Evolutionary conservation across 1,284 basidiomycete species (phyloP).

Genomic region (Vanrija humicola): DNA sequence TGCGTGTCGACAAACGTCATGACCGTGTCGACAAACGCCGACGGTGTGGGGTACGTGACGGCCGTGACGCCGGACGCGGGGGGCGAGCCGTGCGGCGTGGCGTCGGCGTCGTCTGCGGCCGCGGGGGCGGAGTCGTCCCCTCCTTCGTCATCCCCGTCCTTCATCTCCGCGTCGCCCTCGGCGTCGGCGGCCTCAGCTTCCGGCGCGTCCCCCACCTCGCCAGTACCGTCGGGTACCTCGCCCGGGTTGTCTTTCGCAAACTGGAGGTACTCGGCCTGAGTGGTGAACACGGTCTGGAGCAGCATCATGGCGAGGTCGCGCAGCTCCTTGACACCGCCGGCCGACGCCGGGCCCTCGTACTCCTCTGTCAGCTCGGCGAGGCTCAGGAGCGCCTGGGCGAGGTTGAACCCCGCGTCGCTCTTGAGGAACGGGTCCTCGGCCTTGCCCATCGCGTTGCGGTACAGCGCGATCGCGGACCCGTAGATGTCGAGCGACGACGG

Average conservation of each 20-base stretch:
- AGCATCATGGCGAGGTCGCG: conserved; percentile 31
- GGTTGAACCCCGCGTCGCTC: conserved; percentile 46
- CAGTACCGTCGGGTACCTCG: no score
- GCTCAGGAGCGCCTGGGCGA: conserved; percentile 31
- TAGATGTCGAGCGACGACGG: conserved; percentile 24
- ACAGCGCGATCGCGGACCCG: conserved; percentile 31
- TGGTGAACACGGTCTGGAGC: conserved; percentile 33
- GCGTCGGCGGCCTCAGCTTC: conserved; percentile 13
- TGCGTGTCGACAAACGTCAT: conserved; percentile 34
- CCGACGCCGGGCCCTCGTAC: conserved; percentile 11
- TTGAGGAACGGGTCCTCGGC: conserved; percentile 30
- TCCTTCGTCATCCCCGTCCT: conserved; percentile 15
- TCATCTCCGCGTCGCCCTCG: conserved; percentile 7
- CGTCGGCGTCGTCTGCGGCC: conserved; percentile 35
- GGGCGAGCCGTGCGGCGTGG: conserved; percentile 51
- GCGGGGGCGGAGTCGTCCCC: conserved; percentile 14
- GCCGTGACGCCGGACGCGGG: background rate
- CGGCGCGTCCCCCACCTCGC: conserved; percentile 2
- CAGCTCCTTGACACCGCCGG: conserved; percentile 18
- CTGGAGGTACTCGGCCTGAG: conserved; percentile 31
- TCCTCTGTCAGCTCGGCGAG: conserved; percentile 46
- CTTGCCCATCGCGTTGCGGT: conserved; percentile 26
- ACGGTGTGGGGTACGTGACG: conserved; percentile 30
- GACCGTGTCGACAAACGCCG: conserved; percentile 38
- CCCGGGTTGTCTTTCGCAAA: background rate